phyloP scores from a whole-genome alignment of 768 basidiomycete species.

The Leccinum pellstonianum region DNA sequence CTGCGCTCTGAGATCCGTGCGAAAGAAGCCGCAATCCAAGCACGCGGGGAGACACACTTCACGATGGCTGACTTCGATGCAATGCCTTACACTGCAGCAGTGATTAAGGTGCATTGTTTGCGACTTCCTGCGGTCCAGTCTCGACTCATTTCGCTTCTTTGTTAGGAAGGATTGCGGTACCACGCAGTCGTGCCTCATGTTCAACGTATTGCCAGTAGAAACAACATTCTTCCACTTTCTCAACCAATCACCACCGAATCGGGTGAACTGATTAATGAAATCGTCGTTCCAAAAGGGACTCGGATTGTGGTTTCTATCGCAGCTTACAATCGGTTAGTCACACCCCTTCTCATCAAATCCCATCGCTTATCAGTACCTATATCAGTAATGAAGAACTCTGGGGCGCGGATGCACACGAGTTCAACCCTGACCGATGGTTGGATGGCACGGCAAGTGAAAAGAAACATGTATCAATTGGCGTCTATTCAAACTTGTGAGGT shows the following conservation, averaged over 20 bases:
- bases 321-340: constrained; percentile 50
- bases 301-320: constrained; percentile 53
- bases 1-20: constrained; percentile 43
- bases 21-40: neutral
- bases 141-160: neutral
- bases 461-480: constrained; percentile 24
- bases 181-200: constrained; percentile 53
- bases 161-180: constrained; percentile 47
- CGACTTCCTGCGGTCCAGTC: constrained; percentile 26
- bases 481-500: constrained; percentile 32
- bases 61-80: constrained; percentile 44
- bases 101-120: constrained; percentile 28
- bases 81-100: constrained; percentile 46
- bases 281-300: constrained; percentile 51
- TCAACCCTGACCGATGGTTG: constrained; percentile 33
- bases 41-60: constrained; percentile 15
- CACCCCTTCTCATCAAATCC: too few relatives aligned
- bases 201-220: constrained; percentile 48
- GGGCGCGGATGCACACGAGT: constrained; percentile 33
- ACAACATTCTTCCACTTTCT: constrained; percentile 62
- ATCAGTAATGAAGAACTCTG: constrained; percentile 30
- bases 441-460: constrained; percentile 19
- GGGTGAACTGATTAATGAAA: constrained; percentile 42
- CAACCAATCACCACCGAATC: constrained; percentile 46
- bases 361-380: neutral